These are phyloP conservation scores for Exophiala viscosa DNA, from an alignment of 2,329 filamentous ascomycete genomes.

Conservation along the genomic window DNA sequence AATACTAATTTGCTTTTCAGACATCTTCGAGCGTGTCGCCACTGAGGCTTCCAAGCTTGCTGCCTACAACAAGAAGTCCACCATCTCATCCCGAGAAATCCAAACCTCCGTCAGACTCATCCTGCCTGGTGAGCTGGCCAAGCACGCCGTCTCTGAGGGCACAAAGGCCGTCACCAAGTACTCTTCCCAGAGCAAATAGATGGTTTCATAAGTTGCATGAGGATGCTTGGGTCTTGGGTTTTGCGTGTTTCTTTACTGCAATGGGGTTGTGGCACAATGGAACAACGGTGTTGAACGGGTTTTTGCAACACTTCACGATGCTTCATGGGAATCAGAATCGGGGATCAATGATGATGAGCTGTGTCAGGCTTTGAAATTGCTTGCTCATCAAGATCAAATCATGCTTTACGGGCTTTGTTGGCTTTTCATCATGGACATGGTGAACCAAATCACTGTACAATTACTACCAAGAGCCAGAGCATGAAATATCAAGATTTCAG, in stretches of 20 bases:
- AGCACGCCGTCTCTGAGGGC: slow-evolving; percentile 98
- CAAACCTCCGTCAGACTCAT: slow-evolving; percentile 98
- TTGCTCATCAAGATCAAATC: slow-evolving; percentile 18
- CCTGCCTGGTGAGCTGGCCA: slow-evolving; percentile 95
- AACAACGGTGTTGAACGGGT: slow-evolving; percentile 42
- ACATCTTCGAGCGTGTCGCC: slow-evolving; percentile 99
- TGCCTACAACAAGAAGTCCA: slow-evolving; percentile 99
- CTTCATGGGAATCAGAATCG: slow-evolving; percentile 25
- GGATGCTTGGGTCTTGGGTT: slow-evolving; percentile 35
- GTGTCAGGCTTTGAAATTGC: slow-evolving; percentile 12
- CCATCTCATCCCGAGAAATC: slow-evolving; percentile 98
- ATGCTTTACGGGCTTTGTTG: slow-evolving; percentile 21
- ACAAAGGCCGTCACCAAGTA: slow-evolving; percentile 99
- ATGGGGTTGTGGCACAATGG: slow-evolving; percentile 35
- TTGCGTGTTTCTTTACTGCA: slow-evolving; percentile 37
- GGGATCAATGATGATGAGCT: slow-evolving; percentile 20
- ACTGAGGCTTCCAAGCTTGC: slow-evolving; percentile 98
- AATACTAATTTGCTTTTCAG: slow-evolving; percentile 43
- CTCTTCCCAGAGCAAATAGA: slow-evolving; percentile 89
- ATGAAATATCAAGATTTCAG: slow-evolving; percentile 20
- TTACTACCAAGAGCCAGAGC: slow-evolving; percentile 17
- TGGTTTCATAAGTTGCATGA: slow-evolving; percentile 55
- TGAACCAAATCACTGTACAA: slow-evolving; percentile 18
- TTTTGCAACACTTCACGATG: slow-evolving; percentile 33
- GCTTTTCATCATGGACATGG: slow-evolving; percentile 19